Conservation (phyloP, 768 basidiomycete genomes). For the Russula foetens region DNA sequence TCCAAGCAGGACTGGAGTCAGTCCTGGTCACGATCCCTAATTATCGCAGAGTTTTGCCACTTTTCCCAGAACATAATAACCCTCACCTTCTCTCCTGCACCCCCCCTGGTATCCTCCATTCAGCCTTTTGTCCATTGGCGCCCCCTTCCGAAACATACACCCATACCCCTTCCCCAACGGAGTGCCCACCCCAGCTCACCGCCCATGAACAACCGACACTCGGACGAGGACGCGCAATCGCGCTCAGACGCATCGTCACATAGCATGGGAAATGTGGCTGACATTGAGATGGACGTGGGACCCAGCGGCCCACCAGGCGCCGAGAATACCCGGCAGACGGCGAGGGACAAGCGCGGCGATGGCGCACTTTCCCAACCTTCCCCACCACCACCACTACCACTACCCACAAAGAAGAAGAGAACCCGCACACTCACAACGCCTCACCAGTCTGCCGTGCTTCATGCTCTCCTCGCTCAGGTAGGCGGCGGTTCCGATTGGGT, state of each 20-base stretch:
- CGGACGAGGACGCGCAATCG: constrained; percentile 12
- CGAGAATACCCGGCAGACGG: constrained; percentile 21
- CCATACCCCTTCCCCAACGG: neutral
- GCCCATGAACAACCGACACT: constrained; percentile 14
- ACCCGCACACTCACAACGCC: constrained; percentile 81
- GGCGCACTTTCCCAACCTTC: constrained; percentile 25
- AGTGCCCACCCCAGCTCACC: neutral
- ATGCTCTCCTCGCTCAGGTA: constrained; percentile 82
- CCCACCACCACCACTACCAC: constrained; percentile 28
- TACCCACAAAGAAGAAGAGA: constrained; percentile 66
- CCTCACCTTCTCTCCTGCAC: neutral
- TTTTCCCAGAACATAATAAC: constrained; percentile 4
- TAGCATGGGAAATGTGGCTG: constrained; percentile 37
- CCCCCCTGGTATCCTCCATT: neutral
- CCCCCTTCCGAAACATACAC: neutral
- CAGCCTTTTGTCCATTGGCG: neutral
- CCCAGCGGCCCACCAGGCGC: constrained; percentile 35
- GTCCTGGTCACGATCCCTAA: constrained; percentile 16
- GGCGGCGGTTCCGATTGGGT: constrained; percentile 19
- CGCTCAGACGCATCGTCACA: constrained; percentile 23
- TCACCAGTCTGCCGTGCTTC: constrained; percentile 81
- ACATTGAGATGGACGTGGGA: constrained; percentile 47
- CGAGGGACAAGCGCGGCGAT: constrained; percentile 5
- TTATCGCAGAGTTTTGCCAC: neutral
- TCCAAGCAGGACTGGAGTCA: constrained; percentile 3